These are phyloP conservation scores for Camelina hispida DNA, from an alignment of 345 rosid species.

Conservation along the genomic window DNA sequence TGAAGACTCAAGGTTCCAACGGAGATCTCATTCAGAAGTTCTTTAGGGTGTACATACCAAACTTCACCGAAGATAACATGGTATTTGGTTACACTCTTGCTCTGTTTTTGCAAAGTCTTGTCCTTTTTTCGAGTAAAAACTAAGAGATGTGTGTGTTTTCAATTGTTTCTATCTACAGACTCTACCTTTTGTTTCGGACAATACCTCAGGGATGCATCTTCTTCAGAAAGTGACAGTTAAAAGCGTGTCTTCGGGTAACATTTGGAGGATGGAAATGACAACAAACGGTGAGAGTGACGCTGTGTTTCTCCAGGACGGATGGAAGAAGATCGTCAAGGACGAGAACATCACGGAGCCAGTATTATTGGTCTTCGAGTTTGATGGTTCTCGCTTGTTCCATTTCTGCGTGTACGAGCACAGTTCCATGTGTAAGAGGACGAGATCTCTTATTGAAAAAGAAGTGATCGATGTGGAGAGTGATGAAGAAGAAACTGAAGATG, in stretches of 20 bases:
- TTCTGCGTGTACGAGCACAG: neutral
- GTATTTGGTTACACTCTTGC: neutral
- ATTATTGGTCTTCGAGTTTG: slow-evolving; percentile 10
- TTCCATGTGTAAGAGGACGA: slow-evolving; percentile 13
- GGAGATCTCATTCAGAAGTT: neutral
- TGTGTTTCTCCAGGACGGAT: neutral
- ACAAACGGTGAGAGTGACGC: neutral
- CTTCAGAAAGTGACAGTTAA: neutral
- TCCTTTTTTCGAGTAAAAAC: neutral
- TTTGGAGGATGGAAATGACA: slow-evolving; percentile 20
- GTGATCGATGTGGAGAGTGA: slow-evolving; percentile 12
- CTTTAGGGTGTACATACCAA: slow-evolving; percentile 4
- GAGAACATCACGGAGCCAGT: slow-evolving; percentile 3
- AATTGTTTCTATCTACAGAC: neutral
- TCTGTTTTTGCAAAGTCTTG: slow-evolving; percentile 1
- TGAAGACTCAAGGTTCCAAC: neutral
- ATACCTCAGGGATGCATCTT: neutral
- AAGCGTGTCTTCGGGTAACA: neutral
- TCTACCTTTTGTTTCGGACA: slow-evolving; percentile 5
- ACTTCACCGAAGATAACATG: neutral
- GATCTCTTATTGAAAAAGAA: neutral
- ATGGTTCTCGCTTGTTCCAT: slow-evolving; percentile 8
- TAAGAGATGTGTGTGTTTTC: neutral
- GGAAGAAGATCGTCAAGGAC: slow-evolving; percentile 17
- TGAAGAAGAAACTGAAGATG: neutral